Conservation (phyloP, 2,329 filamentous ascomycete species). For the Dendrostoma leiphaemia region DNA sequence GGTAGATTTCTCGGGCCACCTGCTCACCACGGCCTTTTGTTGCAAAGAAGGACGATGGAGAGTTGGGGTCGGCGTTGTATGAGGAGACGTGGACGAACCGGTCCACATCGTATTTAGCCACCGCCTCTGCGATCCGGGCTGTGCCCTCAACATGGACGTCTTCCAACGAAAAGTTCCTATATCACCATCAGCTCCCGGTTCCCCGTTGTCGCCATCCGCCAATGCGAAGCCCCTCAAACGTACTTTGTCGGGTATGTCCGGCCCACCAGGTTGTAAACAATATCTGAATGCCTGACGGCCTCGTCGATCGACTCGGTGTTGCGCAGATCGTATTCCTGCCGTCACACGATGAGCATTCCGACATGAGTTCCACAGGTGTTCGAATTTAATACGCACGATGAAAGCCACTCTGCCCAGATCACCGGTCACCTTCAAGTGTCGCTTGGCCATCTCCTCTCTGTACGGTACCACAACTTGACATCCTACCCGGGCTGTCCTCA, state of each 20-base stretch:
- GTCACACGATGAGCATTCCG: conserved; percentile 5
- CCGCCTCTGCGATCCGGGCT: conserved; percentile 88
- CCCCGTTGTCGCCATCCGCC: neutral
- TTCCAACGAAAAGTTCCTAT: conserved; percentile 85
- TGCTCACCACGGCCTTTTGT: conserved; percentile 87
- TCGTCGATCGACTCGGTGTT: conserved; percentile 97
- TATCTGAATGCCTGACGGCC: conserved; percentile 92
- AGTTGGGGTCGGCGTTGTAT: conserved; percentile 81
- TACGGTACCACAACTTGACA: conserved; percentile 91
- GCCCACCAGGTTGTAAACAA: conserved; percentile 95
- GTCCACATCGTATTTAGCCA: conserved; percentile 97
- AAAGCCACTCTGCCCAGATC: conserved; percentile 89
- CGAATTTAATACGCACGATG: conserved; percentile 55
- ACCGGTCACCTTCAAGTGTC: conserved; percentile 93
- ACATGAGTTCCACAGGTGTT: conserved; percentile 14
- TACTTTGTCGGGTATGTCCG: conserved; percentile 96
- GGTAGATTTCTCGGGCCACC: conserved; percentile 84
- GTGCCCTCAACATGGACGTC: conserved; percentile 93
- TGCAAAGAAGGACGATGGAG: conserved; percentile 82
- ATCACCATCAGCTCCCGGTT: neutral
- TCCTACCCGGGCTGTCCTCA: conserved; percentile 74
- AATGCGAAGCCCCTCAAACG: conserved; percentile 25
- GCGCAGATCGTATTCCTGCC: conserved; percentile 90
- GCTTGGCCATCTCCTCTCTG: conserved; percentile 96
- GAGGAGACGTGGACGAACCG: conserved; percentile 96